These are phyloP conservation scores for Nyctanthes arbortristis DNA, from an alignment of 257 asterid species.

Conservation along the genomic window DNA sequence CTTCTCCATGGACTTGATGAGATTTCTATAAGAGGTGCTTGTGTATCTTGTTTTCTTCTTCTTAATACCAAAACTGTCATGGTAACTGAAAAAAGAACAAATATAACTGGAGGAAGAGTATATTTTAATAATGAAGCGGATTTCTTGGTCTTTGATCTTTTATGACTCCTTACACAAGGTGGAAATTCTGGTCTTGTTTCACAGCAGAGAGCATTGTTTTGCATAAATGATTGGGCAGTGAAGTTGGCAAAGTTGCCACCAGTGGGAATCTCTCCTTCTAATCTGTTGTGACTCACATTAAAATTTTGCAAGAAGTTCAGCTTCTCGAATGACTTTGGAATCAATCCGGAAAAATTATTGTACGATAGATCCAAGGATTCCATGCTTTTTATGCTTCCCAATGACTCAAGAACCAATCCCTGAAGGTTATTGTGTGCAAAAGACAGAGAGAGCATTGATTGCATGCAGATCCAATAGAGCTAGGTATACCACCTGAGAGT, in stretches of 20 bases:
- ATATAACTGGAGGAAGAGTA: conserved; percentile 10
- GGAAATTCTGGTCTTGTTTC: too few species aligned
- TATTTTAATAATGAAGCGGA: conserved; percentile 2
- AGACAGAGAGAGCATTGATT: conserved; percentile 32
- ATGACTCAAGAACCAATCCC: conserved; percentile 24
- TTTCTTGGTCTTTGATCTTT: background rate
- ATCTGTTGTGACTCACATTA: conserved; percentile 26
- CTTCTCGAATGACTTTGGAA: too few species aligned
- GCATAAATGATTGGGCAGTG: too few species aligned
- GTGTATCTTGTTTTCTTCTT: background rate
- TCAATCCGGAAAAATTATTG: too few species aligned
- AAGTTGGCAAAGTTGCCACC: too few species aligned
- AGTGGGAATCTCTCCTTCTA: conserved; percentile 14
- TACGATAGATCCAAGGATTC: too few species aligned
- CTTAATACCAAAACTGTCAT: background rate
- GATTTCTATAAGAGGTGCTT: background rate
- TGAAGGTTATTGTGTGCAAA: too few species aligned
- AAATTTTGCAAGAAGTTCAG: conserved; percentile 9
- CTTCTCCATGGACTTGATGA: conserved; percentile 8
- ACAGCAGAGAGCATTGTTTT: too few species aligned
- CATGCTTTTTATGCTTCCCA: conserved; percentile 28
- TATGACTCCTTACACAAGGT: too few species aligned
- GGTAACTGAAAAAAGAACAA: background rate
- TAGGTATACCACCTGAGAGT: conserved; percentile 47
- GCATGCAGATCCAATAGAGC: conserved; percentile 34